Evolutionary conservation across 768 basidiomycete genomes (phyloP).

Genomic region (Clitopilus passeckerianus): DNA sequence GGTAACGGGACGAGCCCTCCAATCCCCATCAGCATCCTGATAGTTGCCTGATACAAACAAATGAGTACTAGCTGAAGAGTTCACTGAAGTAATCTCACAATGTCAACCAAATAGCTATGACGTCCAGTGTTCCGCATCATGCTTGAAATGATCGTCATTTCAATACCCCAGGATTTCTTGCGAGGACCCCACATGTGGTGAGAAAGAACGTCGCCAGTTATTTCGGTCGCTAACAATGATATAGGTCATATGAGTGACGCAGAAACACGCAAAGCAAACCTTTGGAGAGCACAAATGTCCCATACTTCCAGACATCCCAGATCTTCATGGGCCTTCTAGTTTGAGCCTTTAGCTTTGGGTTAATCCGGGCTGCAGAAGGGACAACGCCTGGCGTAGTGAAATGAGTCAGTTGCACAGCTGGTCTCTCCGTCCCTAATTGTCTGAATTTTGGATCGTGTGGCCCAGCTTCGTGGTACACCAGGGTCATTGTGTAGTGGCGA

Average conservation of each 20-base stretch:
- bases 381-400: slow-evolving; percentile 65
- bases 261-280: slow-evolving; percentile 28
- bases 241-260: neutral
- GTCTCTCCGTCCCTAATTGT: slow-evolving; percentile 17
- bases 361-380: slow-evolving; percentile 71
- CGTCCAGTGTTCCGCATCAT: slow-evolving; percentile 81
- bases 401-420: slow-evolving; percentile 35
- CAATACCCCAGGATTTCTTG: slow-evolving; percentile 88
- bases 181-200: slow-evolving; percentile 87
- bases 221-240: slow-evolving; percentile 30
- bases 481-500: slow-evolving; percentile 9
- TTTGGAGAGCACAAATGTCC: slow-evolving; percentile 60
- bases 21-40: slow-evolving; percentile 68
- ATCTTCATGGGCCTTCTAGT: slow-evolving; percentile 51
- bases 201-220: slow-evolving; percentile 64
- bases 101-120: slow-evolving; percentile 80
- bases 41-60: slow-evolving; percentile 30
- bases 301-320: slow-evolving; percentile 73
- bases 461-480: slow-evolving; percentile 13
- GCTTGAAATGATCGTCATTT: slow-evolving; percentile 86
- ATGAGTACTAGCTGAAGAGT: neutral
- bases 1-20: slow-evolving; percentile 82
- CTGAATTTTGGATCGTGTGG: slow-evolving; percentile 3
- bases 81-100: slow-evolving; percentile 46
- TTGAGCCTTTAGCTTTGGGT: slow-evolving; percentile 59